These are phyloP conservation scores for Geotrichum restrictum DNA, from an alignment of 1,139 yeast genomes.

Conservation along the genomic window DNA sequence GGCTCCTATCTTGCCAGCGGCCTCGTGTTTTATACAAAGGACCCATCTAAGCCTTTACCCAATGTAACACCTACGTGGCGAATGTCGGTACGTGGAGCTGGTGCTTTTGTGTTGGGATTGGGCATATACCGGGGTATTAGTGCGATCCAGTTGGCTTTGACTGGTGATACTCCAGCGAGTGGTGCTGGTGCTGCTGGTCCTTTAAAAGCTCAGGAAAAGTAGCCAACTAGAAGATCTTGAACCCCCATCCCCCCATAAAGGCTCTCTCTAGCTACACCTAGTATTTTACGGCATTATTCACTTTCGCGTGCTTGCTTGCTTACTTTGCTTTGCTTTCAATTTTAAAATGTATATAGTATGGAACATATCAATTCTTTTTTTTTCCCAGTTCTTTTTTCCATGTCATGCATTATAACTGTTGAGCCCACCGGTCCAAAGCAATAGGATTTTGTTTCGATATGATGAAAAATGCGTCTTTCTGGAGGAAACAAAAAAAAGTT, in stretches of 20 bases:
- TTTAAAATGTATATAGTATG: too few relatives aligned
- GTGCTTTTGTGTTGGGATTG: conserved; percentile 49
- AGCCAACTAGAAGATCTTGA: too few relatives aligned
- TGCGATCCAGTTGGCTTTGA: conserved; percentile 38
- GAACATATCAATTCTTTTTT: too few relatives aligned
- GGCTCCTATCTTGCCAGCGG: conserved; percentile 59
- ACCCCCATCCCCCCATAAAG: too few relatives aligned
- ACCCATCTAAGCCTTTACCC: conserved; percentile 34
- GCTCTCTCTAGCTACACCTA: too few relatives aligned
- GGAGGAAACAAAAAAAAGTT: neutral
- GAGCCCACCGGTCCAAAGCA: conserved; percentile 54
- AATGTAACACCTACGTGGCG: conserved; percentile 54
- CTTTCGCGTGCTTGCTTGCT: too few relatives aligned
- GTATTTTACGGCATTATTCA: too few relatives aligned
- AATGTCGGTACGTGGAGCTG: conserved; percentile 51
- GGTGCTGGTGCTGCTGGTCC: too few relatives aligned
- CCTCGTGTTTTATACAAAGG: conserved; percentile 45
- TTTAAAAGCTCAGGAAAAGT: neutral
- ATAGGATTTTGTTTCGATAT: conserved; percentile 44
- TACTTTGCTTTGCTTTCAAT: too few relatives aligned
- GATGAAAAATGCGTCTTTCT: conserved; percentile 44
- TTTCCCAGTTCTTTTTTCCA: too few relatives aligned
- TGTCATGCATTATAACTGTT: conserved; percentile 18
- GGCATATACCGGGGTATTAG: conserved; percentile 58
- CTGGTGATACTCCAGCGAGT: conserved; percentile 1